Conservation (phyloP, 31 red algal genomes). For the Porphyra umbilicalis region DNA sequence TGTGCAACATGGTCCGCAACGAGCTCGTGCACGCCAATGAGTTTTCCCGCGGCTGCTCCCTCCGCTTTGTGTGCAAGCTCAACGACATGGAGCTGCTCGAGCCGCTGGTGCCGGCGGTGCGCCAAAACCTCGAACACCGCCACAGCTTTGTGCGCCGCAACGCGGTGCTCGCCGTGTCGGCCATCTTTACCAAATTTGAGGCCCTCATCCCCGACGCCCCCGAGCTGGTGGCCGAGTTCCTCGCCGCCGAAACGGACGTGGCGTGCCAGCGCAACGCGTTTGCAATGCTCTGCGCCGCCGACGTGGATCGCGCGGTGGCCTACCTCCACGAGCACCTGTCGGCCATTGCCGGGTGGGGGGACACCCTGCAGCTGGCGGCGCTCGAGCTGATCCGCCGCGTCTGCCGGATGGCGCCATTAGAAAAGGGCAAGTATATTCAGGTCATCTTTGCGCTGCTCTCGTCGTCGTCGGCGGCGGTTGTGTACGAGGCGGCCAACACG, state of each 20-base stretch:
- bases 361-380: slow-evolving; percentile 73
- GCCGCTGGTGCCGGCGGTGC: slow-evolving; percentile 78
- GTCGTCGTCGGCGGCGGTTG: slow-evolving; percentile 69
- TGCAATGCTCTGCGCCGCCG: slow-evolving; percentile 72
- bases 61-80: slow-evolving; percentile 90
- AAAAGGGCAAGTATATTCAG: slow-evolving; percentile 84
- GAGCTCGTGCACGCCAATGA: slow-evolving; percentile 94
- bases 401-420: slow-evolving; percentile 47
- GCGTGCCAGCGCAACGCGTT: slow-evolving; percentile 82
- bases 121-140: slow-evolving; percentile 89
- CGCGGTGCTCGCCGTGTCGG: slow-evolving; percentile 71
- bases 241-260: slow-evolving; percentile 67
- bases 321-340: slow-evolving; percentile 65
- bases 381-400: slow-evolving; percentile 80
- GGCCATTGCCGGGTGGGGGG: slow-evolving; percentile 66
- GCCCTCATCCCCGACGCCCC: slow-evolving; percentile 83
- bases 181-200: slow-evolving; percentile 77
- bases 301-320: slow-evolving; percentile 64
- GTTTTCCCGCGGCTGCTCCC: slow-evolving; percentile 78
- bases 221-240: slow-evolving; percentile 70
- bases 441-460: slow-evolving; percentile 84
- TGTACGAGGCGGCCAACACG: slow-evolving; percentile 77
- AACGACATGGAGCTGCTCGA: slow-evolving; percentile 89
- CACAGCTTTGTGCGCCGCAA: slow-evolving; percentile 88
- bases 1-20: slow-evolving; percentile 92